phyloP scores from a whole-genome alignment of 345 rosid species.

The Gossypium thurberi region DNA sequence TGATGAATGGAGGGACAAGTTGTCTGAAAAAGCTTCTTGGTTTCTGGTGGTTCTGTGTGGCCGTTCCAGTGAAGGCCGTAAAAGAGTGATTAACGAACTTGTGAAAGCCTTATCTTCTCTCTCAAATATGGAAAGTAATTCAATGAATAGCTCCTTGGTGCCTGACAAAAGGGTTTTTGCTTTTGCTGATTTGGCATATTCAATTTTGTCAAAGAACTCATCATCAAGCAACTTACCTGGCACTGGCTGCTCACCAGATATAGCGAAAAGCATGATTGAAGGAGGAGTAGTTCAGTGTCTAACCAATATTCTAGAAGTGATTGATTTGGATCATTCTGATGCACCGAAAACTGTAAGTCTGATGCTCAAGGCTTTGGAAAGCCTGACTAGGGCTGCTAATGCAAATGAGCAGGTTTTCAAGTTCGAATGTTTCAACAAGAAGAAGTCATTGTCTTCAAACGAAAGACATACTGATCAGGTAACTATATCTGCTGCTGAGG shows the following conservation, averaged over 20 bases:
- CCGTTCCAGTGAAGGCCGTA: slow-evolving; percentile 90
- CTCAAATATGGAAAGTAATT: slow-evolving; percentile 58
- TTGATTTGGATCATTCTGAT: slow-evolving; percentile 96
- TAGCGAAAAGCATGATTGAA: slow-evolving; percentile 94
- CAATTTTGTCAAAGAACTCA: slow-evolving; percentile 80
- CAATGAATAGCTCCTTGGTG: slow-evolving; percentile 42
- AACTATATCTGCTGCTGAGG: slow-evolving; percentile 38
- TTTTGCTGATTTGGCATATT: slow-evolving; percentile 67
- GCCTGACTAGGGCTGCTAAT: slow-evolving; percentile 90
- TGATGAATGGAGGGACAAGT: slow-evolving; percentile 81
- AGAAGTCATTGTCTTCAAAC: slow-evolving; percentile 39
- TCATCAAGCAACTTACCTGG: slow-evolving; percentile 76
- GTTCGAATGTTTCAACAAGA: slow-evolving; percentile 56
- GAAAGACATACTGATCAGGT: slow-evolving; percentile 46
- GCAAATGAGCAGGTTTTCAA: slow-evolving; percentile 66
- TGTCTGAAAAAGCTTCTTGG: slow-evolving; percentile 90
- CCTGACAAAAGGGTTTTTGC: slow-evolving; percentile 77
- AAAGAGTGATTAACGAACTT: slow-evolving; percentile 76
- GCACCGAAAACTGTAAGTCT: slow-evolving; percentile 84
- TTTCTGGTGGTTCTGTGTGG: slow-evolving; percentile 84
- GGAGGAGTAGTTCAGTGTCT: slow-evolving; percentile 78
- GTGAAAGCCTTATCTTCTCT: slow-evolving; percentile 69
- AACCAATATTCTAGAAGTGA: slow-evolving; percentile 69
- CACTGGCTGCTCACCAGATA: slow-evolving; percentile 82
- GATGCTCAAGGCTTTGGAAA: slow-evolving; percentile 78